These are phyloP conservation scores for Teratosphaeriaceae sp. DNA, from an alignment of 2,329 filamentous ascomycete species.

Conservation along the genomic window DNA sequence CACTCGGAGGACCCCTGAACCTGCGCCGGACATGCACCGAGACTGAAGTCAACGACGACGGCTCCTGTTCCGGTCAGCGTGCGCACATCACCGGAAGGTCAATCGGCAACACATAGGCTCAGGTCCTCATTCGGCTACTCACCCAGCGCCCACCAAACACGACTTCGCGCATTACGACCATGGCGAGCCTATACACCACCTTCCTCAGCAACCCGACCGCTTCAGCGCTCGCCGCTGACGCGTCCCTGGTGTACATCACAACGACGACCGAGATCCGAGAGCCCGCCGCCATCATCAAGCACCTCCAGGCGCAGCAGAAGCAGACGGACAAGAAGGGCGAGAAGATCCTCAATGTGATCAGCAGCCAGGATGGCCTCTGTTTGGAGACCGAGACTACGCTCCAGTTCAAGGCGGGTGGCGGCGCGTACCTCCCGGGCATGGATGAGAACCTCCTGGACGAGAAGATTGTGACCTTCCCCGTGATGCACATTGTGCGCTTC, in stretches of 20 bases:
- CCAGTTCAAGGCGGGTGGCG: slow-evolving; percentile 75
- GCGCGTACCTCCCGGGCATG: slow-evolving; percentile 77
- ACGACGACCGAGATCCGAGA: slow-evolving; percentile 71
- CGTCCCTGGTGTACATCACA: slow-evolving; percentile 71
- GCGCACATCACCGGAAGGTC: too few relatives aligned
- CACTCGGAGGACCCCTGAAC: too few relatives aligned
- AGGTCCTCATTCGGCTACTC: background rate
- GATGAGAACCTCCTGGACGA: slow-evolving; percentile 94
- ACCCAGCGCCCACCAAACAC: background rate
- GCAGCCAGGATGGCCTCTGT: slow-evolving; percentile 62
- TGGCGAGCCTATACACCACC: slow-evolving; percentile 37
- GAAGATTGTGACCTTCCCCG: slow-evolving; percentile 67
- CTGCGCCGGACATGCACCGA: too few relatives aligned
- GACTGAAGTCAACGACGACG: too few relatives aligned
- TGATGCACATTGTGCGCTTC: slow-evolving; percentile 90
- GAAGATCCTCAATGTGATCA: slow-evolving; percentile 65
- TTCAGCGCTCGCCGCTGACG: slow-evolving; percentile 38
- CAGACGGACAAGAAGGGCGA: slow-evolving; percentile 79
- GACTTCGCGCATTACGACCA: slow-evolving; percentile 19
- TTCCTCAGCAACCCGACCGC: slow-evolving; percentile 40
- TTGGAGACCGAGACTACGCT: slow-evolving; percentile 76
- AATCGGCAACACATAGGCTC: background rate
- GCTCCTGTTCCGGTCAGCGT: too few relatives aligned
- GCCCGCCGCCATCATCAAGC: slow-evolving; percentile 71
- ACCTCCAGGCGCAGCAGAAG: slow-evolving; percentile 63